Evolutionary conservation across 2,329 filamentous ascomycete species (phyloP).

Genomic region (Boeremia lycopersici): DNA sequence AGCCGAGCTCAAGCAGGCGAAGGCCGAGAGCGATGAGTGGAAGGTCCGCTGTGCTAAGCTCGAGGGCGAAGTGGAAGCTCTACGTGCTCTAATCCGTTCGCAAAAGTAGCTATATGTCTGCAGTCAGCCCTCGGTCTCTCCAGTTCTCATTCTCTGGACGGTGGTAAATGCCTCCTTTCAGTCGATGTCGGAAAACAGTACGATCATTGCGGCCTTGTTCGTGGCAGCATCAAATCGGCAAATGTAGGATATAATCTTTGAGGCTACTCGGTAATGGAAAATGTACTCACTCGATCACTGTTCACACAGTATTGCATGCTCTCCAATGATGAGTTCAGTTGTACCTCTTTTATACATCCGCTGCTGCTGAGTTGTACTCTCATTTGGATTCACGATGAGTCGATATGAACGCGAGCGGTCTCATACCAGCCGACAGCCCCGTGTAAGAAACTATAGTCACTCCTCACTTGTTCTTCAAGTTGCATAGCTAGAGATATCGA

Average conservation of each 20-base stretch:
- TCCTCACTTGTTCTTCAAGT: no score
- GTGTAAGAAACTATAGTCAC: background rate
- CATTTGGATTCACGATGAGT: slow-evolving; percentile 7
- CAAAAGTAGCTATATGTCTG: slow-evolving; percentile 29
- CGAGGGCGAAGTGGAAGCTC: slow-evolving; percentile 68
- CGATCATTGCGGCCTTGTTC: slow-evolving; percentile 31
- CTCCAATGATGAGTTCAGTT: slow-evolving; percentile 1
- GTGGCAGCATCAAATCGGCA: slow-evolving; percentile 38
- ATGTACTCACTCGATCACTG: slow-evolving; percentile 11
- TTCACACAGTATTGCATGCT: background rate
- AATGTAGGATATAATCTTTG: slow-evolving; percentile 35
- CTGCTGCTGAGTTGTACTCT: background rate
- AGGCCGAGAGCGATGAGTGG: slow-evolving; percentile 67
- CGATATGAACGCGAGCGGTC: background rate
- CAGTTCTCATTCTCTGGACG: slow-evolving; percentile 3
- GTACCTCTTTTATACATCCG: background rate
- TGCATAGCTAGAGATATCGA: no score
- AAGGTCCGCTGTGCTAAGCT: slow-evolving; percentile 66
- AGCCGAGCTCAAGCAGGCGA: slow-evolving; percentile 62
- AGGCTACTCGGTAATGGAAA: slow-evolving; percentile 5
- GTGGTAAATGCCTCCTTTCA: slow-evolving; percentile 23
- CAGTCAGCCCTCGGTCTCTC: slow-evolving; percentile 20
- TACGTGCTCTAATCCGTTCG: slow-evolving; percentile 59
- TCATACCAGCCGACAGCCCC: background rate
- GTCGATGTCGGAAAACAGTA: slow-evolving; percentile 39